phyloP scores from a whole-genome alignment of 768 basidiomycete species.

The Amanita inopinata region DNA sequence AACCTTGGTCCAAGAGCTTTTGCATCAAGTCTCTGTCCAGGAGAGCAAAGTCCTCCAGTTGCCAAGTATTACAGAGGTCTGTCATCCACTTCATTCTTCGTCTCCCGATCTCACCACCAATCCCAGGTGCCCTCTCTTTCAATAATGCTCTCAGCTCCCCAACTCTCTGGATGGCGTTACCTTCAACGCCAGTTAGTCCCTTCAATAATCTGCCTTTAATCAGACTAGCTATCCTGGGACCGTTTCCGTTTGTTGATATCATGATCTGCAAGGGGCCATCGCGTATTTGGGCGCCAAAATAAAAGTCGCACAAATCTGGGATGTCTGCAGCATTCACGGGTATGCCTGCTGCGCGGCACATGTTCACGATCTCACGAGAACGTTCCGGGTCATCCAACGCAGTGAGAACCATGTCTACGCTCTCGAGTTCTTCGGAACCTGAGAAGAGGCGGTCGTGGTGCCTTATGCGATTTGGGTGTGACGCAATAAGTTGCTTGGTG shows the following conservation, averaged over 20 bases:
- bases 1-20: conserved; percentile 71
- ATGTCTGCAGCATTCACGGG: conserved; percentile 97
- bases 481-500: conserved; percentile 42
- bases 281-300: conserved; percentile 91
- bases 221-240: conserved; percentile 83
- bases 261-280: conserved; percentile 89
- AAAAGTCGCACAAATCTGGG: conserved; percentile 94
- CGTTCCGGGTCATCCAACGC: conserved; percentile 79
- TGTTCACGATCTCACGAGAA: conserved; percentile 61
- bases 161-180: conserved; percentile 69
- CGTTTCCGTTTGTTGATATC: conserved; percentile 92
- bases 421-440: conserved; percentile 54
- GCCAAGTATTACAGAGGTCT: conserved; percentile 77
- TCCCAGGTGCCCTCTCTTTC: conserved; percentile 73
- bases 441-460: conserved; percentile 64
- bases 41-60: conserved; percentile 65
- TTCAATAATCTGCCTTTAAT: conserved; percentile 61
- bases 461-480: conserved; percentile 44
- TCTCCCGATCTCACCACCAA: conserved; percentile 68
- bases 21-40: conserved; percentile 60
- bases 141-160: conserved; percentile 65
- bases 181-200: conserved; percentile 62
- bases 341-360: conserved; percentile 59
- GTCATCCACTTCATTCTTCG: conserved; percentile 92
- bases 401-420: conserved; percentile 81